Conservation (phyloP, 495 filamentous ascomycete species). For the Aspergillus kassunensis region DNA sequence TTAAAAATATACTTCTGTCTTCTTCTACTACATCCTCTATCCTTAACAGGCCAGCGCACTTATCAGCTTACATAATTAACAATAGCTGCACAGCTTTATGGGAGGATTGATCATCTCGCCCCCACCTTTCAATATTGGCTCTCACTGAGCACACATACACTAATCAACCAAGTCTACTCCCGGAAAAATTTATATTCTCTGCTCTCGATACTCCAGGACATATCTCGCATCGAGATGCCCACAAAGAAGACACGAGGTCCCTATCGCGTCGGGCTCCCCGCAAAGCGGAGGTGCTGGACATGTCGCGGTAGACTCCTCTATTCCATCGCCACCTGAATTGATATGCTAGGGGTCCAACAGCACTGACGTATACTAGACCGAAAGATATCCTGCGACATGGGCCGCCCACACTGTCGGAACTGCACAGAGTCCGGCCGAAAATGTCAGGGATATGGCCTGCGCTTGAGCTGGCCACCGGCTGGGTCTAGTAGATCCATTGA, state of each 20-base stretch:
- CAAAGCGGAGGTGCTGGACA: neutral
- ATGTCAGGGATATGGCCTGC: constrained; percentile 13
- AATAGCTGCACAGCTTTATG: too few relatives aligned
- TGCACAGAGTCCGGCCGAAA: neutral
- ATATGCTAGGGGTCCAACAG: neutral
- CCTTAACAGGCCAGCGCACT: too few relatives aligned
- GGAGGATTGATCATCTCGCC: too few relatives aligned
- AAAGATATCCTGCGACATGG: neutral
- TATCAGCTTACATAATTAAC: too few relatives aligned
- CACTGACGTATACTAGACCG: neutral
- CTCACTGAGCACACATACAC: too few relatives aligned
- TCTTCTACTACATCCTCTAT: too few relatives aligned
- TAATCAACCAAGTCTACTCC: too few relatives aligned
- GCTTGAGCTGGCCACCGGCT: constrained; percentile 7
- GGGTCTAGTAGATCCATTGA: neutral
- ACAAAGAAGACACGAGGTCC: neutral
- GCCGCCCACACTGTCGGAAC: neutral
- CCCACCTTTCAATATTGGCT: too few relatives aligned
- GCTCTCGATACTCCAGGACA: too few relatives aligned
- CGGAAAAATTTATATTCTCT: too few relatives aligned
- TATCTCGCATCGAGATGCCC: neutral
- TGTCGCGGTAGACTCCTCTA: neutral
- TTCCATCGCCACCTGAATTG: too few relatives aligned
- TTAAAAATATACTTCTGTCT: too few relatives aligned
- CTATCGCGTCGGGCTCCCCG: neutral